phyloP scores from a whole-genome alignment of 768 basidiomycete species.

The Ramaria rubella region DNA sequence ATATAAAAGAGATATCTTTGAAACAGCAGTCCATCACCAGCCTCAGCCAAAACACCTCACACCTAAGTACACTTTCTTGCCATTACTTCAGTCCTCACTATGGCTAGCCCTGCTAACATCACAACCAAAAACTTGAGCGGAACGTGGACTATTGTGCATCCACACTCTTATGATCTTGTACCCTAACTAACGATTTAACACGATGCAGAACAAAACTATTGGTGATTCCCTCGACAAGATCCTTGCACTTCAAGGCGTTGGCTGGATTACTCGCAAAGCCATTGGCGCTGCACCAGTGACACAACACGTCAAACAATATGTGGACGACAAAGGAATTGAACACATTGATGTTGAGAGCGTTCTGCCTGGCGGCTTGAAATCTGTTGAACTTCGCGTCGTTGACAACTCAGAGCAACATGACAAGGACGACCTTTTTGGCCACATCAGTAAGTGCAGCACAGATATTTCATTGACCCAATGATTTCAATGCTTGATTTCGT shows the following conservation, averaged over 20 bases:
- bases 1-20: no score
- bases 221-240: slow-evolving; percentile 12
- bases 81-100: no score
- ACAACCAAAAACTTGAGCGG: slow-evolving; percentile 56
- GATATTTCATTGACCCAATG: background rate
- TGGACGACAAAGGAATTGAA: slow-evolving; percentile 10
- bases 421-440: slow-evolving; percentile 1
- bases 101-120: slow-evolving; percentile 60
- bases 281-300: background rate
- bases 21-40: no score
- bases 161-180: background rate
- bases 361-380: background rate
- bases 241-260: slow-evolving; percentile 14
- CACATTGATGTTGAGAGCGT: slow-evolving; percentile 12
- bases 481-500: background rate
- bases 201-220: slow-evolving; percentile 55
- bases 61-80: no score
- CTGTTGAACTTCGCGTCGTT: background rate
- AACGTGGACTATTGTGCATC: slow-evolving; percentile 50
- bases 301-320: slow-evolving; percentile 7
- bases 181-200: background rate
- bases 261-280: slow-evolving; percentile 13
- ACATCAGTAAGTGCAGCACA: background rate
- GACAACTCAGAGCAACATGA: background rate
- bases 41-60: no score